Evolutionary conservation across 2,329 filamentous ascomycete genomes (phyloP).

Genomic region (Eutypella sp.): DNA sequence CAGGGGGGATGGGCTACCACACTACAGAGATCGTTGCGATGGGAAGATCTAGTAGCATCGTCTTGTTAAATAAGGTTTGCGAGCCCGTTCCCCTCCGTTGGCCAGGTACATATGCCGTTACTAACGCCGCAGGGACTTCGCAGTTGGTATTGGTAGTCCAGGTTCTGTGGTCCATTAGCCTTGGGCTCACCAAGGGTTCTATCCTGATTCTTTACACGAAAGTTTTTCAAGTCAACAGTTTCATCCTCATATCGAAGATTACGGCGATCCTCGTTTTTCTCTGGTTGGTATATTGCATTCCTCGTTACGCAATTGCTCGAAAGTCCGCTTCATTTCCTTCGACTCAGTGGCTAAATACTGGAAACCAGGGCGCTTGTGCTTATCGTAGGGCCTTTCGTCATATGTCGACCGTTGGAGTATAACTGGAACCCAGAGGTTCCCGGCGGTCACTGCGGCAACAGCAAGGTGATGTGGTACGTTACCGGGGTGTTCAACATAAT

Average conservation of each 20-base stretch:
- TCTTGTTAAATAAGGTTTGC: conserved; percentile 11
- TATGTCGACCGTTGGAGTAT: conserved; percentile 32
- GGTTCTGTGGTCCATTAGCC: conserved; percentile 25
- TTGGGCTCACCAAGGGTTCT: conserved; percentile 24
- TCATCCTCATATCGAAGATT: conserved; percentile 18
- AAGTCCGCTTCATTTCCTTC: too few species aligned
- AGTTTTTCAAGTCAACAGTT: conserved; percentile 21
- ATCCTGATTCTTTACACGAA: conserved; percentile 25
- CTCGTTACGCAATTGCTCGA: not conserved
- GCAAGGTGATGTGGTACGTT: conserved; percentile 22
- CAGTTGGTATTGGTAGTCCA: conserved; percentile 22
- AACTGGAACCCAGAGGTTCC: conserved; percentile 29
- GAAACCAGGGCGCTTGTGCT: conserved; percentile 20
- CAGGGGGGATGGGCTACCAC: conserved; percentile 17
- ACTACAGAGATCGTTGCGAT: conserved; percentile 10
- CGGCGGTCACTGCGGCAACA: conserved; percentile 27
- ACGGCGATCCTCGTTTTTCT: conserved; percentile 18
- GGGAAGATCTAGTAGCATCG: conserved; percentile 10
- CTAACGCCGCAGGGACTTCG: conserved; percentile 4
- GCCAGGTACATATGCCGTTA: not conserved
- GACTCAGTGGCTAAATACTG: too few species aligned
- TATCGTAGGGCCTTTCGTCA: conserved; percentile 26
- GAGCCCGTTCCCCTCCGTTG: not conserved
- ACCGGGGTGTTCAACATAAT: conserved; percentile 28
- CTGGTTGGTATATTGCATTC: conserved; percentile 13